phyloP scores from a whole-genome alignment of 805 yeast genomes.

The Blastobotrys terrestris region DNA sequence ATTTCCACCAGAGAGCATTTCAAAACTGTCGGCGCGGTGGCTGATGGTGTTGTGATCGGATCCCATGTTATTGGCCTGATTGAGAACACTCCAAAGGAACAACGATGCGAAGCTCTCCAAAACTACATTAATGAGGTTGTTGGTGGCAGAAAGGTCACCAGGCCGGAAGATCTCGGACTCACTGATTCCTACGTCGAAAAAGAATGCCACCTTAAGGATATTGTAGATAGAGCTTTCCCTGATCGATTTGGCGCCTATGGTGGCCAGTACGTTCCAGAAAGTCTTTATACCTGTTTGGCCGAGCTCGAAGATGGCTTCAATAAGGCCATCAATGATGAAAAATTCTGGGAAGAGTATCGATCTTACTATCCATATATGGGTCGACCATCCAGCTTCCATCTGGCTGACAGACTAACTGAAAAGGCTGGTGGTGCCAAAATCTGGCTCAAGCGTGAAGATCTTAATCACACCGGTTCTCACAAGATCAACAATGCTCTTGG shows the following conservation, averaged over 20 bases:
- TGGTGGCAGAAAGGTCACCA: constrained; percentile 38
- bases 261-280: constrained; percentile 98
- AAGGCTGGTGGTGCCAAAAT: constrained; percentile 91
- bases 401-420: constrained; percentile 84
- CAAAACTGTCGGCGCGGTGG: constrained; percentile 62
- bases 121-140: constrained; percentile 64
- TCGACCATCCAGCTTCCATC: constrained; percentile 89
- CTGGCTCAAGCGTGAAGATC: constrained; percentile 97
- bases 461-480: constrained; percentile 44
- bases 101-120: constrained; percentile 57
- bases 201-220: constrained; percentile 11
- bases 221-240: constrained; percentile 40
- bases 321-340: constrained; percentile 79
- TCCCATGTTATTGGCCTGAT: constrained; percentile 70
- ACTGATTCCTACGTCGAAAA: constrained; percentile 20
- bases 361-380: constrained; percentile 88
- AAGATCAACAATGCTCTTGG: constrained; percentile 45
- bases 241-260: constrained; percentile 93
- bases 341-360: constrained; percentile 89
- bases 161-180: constrained; percentile 23
- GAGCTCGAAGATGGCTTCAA: constrained; percentile 88
- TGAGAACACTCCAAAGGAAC: constrained; percentile 47
- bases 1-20: constrained; percentile 91
- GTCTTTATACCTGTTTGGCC: constrained; percentile 80
- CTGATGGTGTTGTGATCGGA: constrained; percentile 97